These are phyloP conservation scores for Mollisia scopiformis DNA, from an alignment of 2,329 filamentous ascomycete species.

Conservation along the genomic window DNA sequence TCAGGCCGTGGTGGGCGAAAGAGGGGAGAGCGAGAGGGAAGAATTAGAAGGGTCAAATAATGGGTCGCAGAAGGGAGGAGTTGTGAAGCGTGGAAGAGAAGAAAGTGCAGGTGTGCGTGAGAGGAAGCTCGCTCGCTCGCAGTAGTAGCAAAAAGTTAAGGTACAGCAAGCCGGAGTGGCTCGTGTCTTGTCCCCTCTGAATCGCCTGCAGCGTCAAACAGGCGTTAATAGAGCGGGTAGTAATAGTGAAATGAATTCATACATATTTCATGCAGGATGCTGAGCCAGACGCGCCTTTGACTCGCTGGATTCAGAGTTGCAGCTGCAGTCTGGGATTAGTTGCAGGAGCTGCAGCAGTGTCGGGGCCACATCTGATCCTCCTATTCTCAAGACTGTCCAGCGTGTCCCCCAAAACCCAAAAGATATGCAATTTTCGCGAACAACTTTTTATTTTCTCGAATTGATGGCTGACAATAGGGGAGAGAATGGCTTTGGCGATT, in stretches of 20 bases:
- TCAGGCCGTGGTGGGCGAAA: constrained; percentile 22
- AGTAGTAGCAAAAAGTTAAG: too few species aligned
- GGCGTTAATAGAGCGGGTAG: constrained; percentile 8
- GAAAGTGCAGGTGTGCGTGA: too few species aligned
- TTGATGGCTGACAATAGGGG: constrained; percentile 4
- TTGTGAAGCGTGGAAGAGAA: neutral
- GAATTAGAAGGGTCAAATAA: constrained; percentile 22
- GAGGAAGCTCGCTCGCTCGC: too few species aligned
- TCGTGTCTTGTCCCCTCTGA: constrained; percentile 1
- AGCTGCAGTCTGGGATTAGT: too few species aligned
- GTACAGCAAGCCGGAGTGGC: neutral
- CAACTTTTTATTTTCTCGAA: constrained; percentile 1
- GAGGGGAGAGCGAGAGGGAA: constrained; percentile 13
- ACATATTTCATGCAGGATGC: neutral
- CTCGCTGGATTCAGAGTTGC: too few species aligned
- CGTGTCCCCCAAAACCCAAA: too few species aligned
- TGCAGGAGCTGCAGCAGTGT: too few species aligned
- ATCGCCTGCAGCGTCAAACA: constrained; percentile 14
- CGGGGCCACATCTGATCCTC: too few species aligned
- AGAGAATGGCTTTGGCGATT: constrained; percentile 14
- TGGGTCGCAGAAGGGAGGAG: constrained; percentile 5
- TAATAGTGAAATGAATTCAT: neutral
- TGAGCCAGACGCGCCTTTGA: too few species aligned
- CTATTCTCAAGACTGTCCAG: too few species aligned
- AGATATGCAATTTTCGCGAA: too few species aligned